Conservation (phyloP, 345 rosid species). For the Excoecaria agallocha region DNA sequence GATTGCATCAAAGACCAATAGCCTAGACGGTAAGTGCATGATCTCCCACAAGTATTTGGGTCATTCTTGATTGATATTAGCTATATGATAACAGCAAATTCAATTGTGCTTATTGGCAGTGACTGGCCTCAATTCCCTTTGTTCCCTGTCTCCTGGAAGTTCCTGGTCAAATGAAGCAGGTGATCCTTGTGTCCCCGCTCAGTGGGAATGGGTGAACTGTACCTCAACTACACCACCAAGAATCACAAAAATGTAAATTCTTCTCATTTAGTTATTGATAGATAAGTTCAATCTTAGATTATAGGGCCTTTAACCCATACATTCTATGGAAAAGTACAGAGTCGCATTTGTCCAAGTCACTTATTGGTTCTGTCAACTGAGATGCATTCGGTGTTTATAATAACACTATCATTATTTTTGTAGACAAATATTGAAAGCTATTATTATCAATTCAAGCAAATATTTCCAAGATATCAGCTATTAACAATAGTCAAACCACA, state of each 20-base stretch:
- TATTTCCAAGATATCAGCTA: not conserved
- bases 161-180: conserved; percentile 68
- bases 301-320: not conserved
- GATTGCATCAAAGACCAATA: conserved; percentile 61
- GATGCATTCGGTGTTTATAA: not conserved
- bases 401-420: not conserved
- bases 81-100: conserved; percentile 17
- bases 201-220: conserved; percentile 84
- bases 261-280: conserved; percentile 5
- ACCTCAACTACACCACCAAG: conserved; percentile 67
- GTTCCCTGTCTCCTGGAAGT: conserved; percentile 46
- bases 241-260: conserved; percentile 79
- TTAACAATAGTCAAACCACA: not conserved
- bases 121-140: conserved; percentile 53
- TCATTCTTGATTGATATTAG: not conserved
- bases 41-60: not conserved
- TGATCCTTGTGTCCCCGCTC: conserved; percentile 87
- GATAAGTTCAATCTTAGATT: conserved; percentile 12
- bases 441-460: not conserved
- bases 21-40: conserved; percentile 57
- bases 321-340: not conserved
- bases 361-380: not conserved
- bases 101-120: conserved; percentile 39
- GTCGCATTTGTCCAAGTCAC: too few species aligned
- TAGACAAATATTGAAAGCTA: not conserved